Conservation (phyloP, 768 basidiomycete genomes). For the Podaxis carcinomalis region DNA sequence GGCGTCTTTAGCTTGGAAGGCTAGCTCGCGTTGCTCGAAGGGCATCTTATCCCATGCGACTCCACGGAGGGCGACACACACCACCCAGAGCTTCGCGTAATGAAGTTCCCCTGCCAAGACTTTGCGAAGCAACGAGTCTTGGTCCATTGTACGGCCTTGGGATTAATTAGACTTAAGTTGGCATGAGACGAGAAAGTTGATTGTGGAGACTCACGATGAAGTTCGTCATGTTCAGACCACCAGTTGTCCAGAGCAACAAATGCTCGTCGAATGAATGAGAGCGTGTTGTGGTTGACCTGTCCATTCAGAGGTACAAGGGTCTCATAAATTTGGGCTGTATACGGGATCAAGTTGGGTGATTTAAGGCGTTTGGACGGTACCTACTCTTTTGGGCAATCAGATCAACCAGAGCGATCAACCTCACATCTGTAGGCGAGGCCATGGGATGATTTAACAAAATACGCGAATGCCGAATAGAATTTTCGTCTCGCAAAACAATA, state of each 20-base stretch:
- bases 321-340: conserved; percentile 86
- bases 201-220: conserved; percentile 55
- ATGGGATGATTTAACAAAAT: conserved; percentile 79
- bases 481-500: conserved; percentile 85
- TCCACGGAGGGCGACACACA: conserved; percentile 88
- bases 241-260: conserved; percentile 85
- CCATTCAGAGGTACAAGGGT: conserved; percentile 83
- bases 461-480: conserved; percentile 80
- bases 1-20: conserved; percentile 93
- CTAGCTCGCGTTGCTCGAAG: conserved; percentile 90
- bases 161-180: conserved; percentile 8
- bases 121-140: conserved; percentile 81
- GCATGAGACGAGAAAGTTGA: not conserved
- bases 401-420: conserved; percentile 84
- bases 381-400: conserved; percentile 88
- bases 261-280: conserved; percentile 84
- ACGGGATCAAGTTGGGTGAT: not conserved
- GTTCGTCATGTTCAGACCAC: conserved; percentile 84
- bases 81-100: conserved; percentile 93
- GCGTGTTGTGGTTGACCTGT: conserved; percentile 78
- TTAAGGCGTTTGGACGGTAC: conserved; percentile 16
- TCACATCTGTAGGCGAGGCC: conserved; percentile 86
- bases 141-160: conserved; percentile 74
- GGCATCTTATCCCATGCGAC: conserved; percentile 96
- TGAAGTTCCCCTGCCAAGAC: conserved; percentile 85